Percentiles rank a stretch among this genome's conserved stretches.
These are phyloP conservation scores for Podospora appendiculata DNA, from an alignment of 495 filamentous ascomycete genomes.

Conservation along the genomic window DNA sequence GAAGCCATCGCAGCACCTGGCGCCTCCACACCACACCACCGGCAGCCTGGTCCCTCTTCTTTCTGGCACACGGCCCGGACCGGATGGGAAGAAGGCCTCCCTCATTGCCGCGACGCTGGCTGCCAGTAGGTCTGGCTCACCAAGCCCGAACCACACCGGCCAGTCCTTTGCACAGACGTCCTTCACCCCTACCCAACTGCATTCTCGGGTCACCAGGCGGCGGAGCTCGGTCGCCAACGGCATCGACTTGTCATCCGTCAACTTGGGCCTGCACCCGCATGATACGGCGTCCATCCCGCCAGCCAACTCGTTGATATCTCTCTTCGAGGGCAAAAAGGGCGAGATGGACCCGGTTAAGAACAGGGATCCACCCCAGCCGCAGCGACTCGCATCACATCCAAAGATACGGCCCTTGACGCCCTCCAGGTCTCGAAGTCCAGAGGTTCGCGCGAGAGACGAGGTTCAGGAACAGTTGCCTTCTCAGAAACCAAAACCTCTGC, in stretches of 20 bases:
- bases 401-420: constrained; percentile 2
- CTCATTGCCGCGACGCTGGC: constrained; percentile 50
- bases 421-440: neutral
- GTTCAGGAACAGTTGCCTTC: neutral
- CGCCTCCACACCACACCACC: constrained; percentile 9
- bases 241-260: constrained; percentile 7
- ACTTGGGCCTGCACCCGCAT: constrained; percentile 19
- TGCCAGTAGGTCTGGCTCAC: constrained; percentile 41
- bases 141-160: constrained; percentile 24
- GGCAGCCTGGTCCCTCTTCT: neutral
- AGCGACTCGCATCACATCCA: neutral
- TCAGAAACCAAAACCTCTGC: constrained; percentile 4
- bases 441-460: neutral
- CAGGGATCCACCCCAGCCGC: constrained; percentile 1
- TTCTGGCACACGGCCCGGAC: constrained; percentile 1
- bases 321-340: constrained; percentile 46
- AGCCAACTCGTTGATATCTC: constrained; percentile 49
- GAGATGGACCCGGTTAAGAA: constrained; percentile 33
- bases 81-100: constrained; percentile 29
- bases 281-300: constrained; percentile 48
- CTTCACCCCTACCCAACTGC: constrained; percentile 11
- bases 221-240: constrained; percentile 6
- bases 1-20: constrained; percentile 7
- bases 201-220: constrained; percentile 13
- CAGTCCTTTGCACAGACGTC: constrained; percentile 4